A percentile compares a stretch with the other conserved stretches of the same genome.
Conservation (phyloP, 2,329 filamentous ascomycete genomes). For the Colletotrichum graminicola region DNA sequence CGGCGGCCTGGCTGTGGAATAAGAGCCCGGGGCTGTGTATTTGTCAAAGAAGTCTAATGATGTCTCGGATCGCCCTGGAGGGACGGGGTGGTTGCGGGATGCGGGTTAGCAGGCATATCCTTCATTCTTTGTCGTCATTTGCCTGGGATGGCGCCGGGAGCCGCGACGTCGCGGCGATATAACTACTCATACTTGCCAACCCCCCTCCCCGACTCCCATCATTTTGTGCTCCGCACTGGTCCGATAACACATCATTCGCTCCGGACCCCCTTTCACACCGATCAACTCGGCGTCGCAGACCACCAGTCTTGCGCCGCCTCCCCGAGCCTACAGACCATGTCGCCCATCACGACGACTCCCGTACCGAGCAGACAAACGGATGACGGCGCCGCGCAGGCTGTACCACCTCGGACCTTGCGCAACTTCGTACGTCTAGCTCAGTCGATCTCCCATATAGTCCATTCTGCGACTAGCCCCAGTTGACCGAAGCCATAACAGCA, state of each 20-base stretch:
- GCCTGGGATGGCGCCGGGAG: constrained; percentile 33
- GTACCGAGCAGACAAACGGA: constrained; percentile 6
- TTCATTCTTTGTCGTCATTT: constrained; percentile 40
- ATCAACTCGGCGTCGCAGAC: constrained; percentile 5
- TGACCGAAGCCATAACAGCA: constrained; percentile 49
- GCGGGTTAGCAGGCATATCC: constrained; percentile 38
- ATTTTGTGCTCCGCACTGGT: constrained; percentile 34
- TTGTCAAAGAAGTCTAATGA: constrained; percentile 42
- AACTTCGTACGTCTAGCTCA: constrained; percentile 40
- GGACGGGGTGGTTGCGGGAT: constrained; percentile 9
- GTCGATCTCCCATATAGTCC: constrained; percentile 33
- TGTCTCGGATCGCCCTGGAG: constrained; percentile 35
- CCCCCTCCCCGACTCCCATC: constrained; percentile 11
- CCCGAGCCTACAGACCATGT: constrained; percentile 26
- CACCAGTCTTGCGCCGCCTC: background rate
- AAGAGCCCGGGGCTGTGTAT: constrained; percentile 38
- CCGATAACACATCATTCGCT: background rate
- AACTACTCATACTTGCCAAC: constrained; percentile 34
- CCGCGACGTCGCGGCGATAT: constrained; percentile 35
- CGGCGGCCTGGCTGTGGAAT: constrained; percentile 1
- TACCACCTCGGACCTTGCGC: constrained; percentile 21
- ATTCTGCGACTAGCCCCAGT: constrained; percentile 4
- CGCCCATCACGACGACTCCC: constrained; percentile 11
- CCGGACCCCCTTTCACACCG: background rate
- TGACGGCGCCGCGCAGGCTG: constrained; percentile 7